Conservation (phyloP, 768 basidiomycete species). For the Mycena capillaripes region DNA sequence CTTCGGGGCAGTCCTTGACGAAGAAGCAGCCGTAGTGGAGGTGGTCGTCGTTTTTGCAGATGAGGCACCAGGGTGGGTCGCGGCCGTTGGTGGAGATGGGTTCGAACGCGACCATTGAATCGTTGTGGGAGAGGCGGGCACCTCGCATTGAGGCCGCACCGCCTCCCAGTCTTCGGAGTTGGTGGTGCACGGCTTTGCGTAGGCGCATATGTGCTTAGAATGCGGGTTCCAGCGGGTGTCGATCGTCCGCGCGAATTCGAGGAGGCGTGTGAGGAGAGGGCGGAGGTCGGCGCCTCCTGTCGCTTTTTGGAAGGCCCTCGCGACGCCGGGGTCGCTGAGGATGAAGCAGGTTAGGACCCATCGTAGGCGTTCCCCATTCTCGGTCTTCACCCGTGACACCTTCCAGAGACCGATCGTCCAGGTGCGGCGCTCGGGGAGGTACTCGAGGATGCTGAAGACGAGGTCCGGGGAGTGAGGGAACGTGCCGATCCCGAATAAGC, state of each 20-base stretch:
- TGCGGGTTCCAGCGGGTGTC: background rate
- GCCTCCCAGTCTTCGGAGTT: background rate
- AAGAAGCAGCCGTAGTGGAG: background rate
- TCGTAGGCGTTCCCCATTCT: background rate
- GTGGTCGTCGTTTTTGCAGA: conserved; percentile 20
- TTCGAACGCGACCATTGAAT: background rate
- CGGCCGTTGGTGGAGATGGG: background rate
- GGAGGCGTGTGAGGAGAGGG: background rate
- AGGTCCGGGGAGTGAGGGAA: background rate
- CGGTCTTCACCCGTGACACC: background rate
- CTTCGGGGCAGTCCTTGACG: background rate
- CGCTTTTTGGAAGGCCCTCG: background rate
- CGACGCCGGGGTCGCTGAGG: background rate
- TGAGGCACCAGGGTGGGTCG: background rate
- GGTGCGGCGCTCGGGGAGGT: background rate
- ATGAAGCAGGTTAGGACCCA: background rate
- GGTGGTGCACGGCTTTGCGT: background rate
- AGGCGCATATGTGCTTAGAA: background rate
- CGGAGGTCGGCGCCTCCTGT: background rate
- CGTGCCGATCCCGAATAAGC: background rate
- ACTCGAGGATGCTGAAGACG: background rate
- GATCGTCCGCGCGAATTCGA: background rate
- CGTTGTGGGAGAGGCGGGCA: background rate
- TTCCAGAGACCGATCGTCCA: background rate
- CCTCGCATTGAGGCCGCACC: background rate